Evolutionary conservation across 345 rosid species (phyloP).

Genomic region (Eucalyptus cloeziana): DNA sequence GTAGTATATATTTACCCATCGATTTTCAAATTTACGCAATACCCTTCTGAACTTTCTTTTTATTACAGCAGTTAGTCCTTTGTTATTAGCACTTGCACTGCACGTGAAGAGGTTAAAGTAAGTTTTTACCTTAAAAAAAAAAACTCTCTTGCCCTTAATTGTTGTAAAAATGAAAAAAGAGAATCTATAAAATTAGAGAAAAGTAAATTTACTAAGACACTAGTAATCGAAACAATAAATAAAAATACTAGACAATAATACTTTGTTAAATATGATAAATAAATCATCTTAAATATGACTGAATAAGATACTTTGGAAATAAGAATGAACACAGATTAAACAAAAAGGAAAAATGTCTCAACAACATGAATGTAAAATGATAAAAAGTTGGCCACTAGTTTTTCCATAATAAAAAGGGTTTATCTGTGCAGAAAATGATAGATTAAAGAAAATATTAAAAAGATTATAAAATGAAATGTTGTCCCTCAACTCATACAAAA

Average conservation of each 20-base stretch:
- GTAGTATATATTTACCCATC: background rate
- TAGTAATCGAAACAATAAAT: background rate
- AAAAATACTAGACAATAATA: background rate
- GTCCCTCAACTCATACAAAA: background rate
- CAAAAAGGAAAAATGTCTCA: background rate
- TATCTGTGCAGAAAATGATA: background rate
- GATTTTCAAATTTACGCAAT: background rate
- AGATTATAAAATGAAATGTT: background rate
- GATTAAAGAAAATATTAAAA: background rate
- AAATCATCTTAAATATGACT: background rate
- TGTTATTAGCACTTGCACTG: background rate
- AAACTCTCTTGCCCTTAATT: background rate
- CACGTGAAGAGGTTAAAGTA: background rate
- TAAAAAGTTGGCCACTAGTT: background rate
- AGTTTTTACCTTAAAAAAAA: background rate
- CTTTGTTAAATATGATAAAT: background rate
- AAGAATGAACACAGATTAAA: background rate
- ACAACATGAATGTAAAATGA: background rate
- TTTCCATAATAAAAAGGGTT: background rate
- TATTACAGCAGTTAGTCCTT: background rate
- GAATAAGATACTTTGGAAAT: background rate
- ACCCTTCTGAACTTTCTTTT: background rate
- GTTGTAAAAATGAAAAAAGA: background rate
- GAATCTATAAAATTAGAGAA: background rate
- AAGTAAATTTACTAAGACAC: background rate